A percentile compares a stretch with the other conserved stretches of the same genome.
phyloP scores from a whole-genome alignment of 352 stramenopile genomes.

The Pythium chondricola region DNA sequence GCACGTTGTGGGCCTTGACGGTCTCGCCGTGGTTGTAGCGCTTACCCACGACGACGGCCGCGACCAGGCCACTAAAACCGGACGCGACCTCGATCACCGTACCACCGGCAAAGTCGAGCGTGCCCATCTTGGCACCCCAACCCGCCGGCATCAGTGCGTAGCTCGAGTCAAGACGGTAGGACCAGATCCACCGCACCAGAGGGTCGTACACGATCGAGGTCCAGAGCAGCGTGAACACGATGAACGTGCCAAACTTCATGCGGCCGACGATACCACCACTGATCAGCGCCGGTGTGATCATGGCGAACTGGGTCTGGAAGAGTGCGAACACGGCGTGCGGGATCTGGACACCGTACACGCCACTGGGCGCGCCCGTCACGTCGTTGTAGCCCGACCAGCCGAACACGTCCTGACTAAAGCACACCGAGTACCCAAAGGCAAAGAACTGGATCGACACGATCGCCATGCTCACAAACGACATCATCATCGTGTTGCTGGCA shows the following conservation, averaged over 20 bases:
- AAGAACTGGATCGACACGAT: conserved; percentile 82
- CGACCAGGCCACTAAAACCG: conserved; percentile 70
- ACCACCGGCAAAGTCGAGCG: conserved; percentile 77
- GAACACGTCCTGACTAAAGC: conserved; percentile 58
- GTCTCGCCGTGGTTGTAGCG: conserved; percentile 64
- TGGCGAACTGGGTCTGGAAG: conserved; percentile 83
- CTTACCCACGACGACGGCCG: conserved; percentile 62
- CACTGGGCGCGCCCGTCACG: conserved; percentile 33
- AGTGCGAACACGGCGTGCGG: conserved; percentile 68
- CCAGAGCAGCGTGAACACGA: conserved; percentile 81
- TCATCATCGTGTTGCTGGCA: conserved; percentile 78
- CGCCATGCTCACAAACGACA: conserved; percentile 71
- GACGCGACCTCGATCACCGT: conserved; percentile 81
- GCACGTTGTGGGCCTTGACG: conserved; percentile 80
- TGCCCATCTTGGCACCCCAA: conserved; percentile 67
- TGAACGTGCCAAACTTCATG: conserved; percentile 71
- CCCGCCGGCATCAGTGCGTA: conserved; percentile 39
- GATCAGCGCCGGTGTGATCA: conserved; percentile 70
- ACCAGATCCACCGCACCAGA: conserved; percentile 83
- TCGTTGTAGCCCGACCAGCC: conserved; percentile 51
- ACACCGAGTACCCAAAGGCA: conserved; percentile 63
- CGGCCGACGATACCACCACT: conserved; percentile 76
- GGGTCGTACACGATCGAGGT: conserved; percentile 82
- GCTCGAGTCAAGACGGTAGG: conserved; percentile 45
- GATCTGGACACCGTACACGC: conserved; percentile 52